Base-by-base conservation (phyloP, 2,329 filamentous ascomycete genomes). In the Colletotrichum coccodes region DNA sequence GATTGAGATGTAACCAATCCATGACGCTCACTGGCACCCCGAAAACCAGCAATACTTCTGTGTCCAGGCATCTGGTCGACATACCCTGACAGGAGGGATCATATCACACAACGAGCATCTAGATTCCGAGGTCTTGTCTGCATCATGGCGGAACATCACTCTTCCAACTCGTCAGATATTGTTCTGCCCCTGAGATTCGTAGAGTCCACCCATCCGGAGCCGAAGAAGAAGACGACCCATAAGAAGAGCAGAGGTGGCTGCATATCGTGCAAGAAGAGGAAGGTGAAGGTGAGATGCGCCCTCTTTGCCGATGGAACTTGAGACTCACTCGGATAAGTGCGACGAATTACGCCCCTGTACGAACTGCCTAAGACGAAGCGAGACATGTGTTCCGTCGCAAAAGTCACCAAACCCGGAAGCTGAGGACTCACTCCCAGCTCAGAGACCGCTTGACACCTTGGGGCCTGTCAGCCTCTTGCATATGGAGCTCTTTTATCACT, bases 401-500 rank as follows among this genome's bases (percentile, higher is more conserved):
- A 32, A 68, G 36, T 54, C 62, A 46, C 46, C 60, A 30, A 46
- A 36, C 44, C 64, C 46, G 3, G 67, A 68, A 44, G 34, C 26
- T 4, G 28, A 53, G n/a, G 26, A 50, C 4, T 47, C 40, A 14
- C 30, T 28, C n/a, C 18, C 46, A 14, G 5, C 47, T 16, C 26
- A 12, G 18, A 28, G 28, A 4, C 38, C 53, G 16, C 6, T 42
- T 3, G 34, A 69, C 40, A 16, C 49, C 14, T 30, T 34, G 12
- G 61, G 62, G 0, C 47, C 56, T 9, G 71, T 77, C 53, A 78
- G 76, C 52, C 64, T 78, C 5, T 58, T 78, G 18, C 76, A 79
- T 53, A 71, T 79, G 64, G 75, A 78, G 56, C 72, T 79, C 32
- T 74, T 79, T 64, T 70, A 77, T 65, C 76, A 78, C 68, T 78